These are phyloP conservation scores for Sclerotinia nivalis DNA, from an alignment of 2,329 filamentous ascomycete genomes.

Conservation along the genomic window DNA sequence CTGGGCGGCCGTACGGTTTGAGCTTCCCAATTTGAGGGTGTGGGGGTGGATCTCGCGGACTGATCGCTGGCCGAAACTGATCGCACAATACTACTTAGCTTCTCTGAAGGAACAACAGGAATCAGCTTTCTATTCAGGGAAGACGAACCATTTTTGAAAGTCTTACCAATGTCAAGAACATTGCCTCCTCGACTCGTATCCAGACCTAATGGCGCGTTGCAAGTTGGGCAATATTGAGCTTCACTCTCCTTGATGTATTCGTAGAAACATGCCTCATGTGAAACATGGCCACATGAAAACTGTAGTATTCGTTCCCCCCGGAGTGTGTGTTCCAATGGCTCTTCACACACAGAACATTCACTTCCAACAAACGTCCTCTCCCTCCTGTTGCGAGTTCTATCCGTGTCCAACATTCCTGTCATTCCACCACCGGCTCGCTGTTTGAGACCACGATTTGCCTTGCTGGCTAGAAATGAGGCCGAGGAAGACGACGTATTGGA, in stretches of 20 bases:
- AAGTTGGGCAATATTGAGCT: conserved; percentile 90
- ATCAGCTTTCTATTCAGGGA: conserved; percentile 34
- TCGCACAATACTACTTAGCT: conserved; percentile 89
- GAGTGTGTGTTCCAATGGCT: conserved; percentile 92
- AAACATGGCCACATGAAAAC: conserved; percentile 95
- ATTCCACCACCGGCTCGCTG: conserved; percentile 46
- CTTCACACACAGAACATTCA: conserved; percentile 94
- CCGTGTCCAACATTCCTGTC: conserved; percentile 69
- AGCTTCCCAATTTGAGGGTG: conserved; percentile 68
- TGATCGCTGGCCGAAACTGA: conserved; percentile 70
- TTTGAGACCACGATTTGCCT: conserved; percentile 33
- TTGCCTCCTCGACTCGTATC: conserved; percentile 92
- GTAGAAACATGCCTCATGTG: conserved; percentile 98
- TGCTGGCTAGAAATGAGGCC: conserved; percentile 25
- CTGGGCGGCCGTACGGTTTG: conserved; percentile 58
- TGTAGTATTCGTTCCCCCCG: conserved; percentile 92
- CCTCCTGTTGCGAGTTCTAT: conserved; percentile 75
- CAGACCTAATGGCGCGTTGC: conserved; percentile 85
- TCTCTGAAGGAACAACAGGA: conserved; percentile 60
- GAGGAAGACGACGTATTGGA: conserved; percentile 25
- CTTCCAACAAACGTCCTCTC: conserved; percentile 94
- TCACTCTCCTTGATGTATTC: conserved; percentile 96
- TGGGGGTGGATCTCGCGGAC: conserved; percentile 45
- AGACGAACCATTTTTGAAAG: conserved; percentile 41
- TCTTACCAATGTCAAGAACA: conserved; percentile 81